Percentiles rank a stretch among this genome's conserved stretches.
Evolutionary conservation across 805 yeast genomes (phyloP).

Genomic region (Saccharomyces paradoxus): DNA sequence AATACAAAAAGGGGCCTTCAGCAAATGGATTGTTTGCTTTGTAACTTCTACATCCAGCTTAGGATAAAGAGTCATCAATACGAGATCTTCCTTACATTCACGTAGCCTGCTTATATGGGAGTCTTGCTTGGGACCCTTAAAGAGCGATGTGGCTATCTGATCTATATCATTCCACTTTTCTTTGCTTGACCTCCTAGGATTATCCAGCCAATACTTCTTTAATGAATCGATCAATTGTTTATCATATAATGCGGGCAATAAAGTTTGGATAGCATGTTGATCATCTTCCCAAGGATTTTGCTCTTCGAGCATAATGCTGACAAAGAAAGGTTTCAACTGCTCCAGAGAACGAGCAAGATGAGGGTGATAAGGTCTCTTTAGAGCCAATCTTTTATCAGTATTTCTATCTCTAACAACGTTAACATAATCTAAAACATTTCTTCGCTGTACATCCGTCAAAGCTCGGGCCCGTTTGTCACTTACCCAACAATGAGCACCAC

Average conservation of each 20-base stretch:
- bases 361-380: slow-evolving; percentile 85
- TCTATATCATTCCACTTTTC: slow-evolving; percentile 78
- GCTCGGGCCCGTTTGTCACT: slow-evolving; percentile 76
- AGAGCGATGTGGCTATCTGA: slow-evolving; percentile 34
- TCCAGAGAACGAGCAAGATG: slow-evolving; percentile 70
- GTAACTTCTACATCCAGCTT: slow-evolving; percentile 91
- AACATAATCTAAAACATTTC: slow-evolving; percentile 75
- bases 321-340: slow-evolving; percentile 54
- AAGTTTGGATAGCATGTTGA: slow-evolving; percentile 45
- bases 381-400: slow-evolving; percentile 38
- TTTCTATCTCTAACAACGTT: slow-evolving; percentile 58
- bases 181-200: slow-evolving; percentile 44
- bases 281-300: slow-evolving; percentile 81
- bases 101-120: slow-evolving; percentile 35
- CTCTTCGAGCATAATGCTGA: slow-evolving; percentile 57
- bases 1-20: slow-evolving; percentile 93
- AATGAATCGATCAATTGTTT: slow-evolving; percentile 45
- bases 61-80: slow-evolving; percentile 77
- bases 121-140: slow-evolving; percentile 21
- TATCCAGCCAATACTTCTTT: slow-evolving; percentile 48
- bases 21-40: slow-evolving; percentile 77
- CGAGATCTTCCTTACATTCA: slow-evolving; percentile 76
- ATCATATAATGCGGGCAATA: slow-evolving; percentile 59
- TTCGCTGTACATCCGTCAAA: slow-evolving; percentile 64
- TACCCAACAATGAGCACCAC: slow-evolving; percentile 99